Conservation (phyloP, 148 eudicot species). For the Agrostemma githago region DNA sequence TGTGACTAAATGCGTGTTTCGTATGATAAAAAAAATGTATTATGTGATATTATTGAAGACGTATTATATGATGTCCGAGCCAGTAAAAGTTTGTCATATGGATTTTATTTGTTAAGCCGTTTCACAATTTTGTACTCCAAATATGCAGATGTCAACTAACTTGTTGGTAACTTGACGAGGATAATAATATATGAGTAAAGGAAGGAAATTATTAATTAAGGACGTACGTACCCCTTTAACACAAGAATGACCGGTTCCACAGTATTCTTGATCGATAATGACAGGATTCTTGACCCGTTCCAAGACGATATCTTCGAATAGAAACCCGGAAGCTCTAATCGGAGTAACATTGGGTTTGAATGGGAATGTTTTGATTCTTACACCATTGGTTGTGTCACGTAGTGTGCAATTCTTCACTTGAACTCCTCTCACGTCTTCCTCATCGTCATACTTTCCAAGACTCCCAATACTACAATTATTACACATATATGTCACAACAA, state of each 20-base stretch:
- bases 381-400: slow-evolving; percentile 32
- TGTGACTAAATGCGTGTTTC: too few species aligned
- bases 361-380: slow-evolving; percentile 39
- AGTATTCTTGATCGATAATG: slow-evolving; percentile 39
- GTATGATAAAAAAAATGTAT: too few species aligned
- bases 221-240: slow-evolving; percentile 10
- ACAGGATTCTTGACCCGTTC: slow-evolving; percentile 34
- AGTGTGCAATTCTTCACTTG: slow-evolving; percentile 51
- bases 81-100: too few species aligned
- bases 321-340: slow-evolving; percentile 29
- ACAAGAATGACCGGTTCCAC: slow-evolving; percentile 31
- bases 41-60: too few species aligned
- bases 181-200: too few species aligned
- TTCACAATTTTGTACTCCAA: too few species aligned
- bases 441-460: slow-evolving; percentile 56
- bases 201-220: not conserved
- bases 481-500: too few species aligned
- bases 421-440: slow-evolving; percentile 55
- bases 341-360: slow-evolving; percentile 27
- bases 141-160: too few species aligned
- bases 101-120: too few species aligned
- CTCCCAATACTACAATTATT: slow-evolving; percentile 53
- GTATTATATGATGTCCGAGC: too few species aligned
- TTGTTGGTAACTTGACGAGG: too few species aligned
- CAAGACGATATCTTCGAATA: slow-evolving; percentile 29